phyloP scores from a whole-genome alignment of 2,329 filamentous ascomycete genomes.

The Claviceps fusiformis region DNA sequence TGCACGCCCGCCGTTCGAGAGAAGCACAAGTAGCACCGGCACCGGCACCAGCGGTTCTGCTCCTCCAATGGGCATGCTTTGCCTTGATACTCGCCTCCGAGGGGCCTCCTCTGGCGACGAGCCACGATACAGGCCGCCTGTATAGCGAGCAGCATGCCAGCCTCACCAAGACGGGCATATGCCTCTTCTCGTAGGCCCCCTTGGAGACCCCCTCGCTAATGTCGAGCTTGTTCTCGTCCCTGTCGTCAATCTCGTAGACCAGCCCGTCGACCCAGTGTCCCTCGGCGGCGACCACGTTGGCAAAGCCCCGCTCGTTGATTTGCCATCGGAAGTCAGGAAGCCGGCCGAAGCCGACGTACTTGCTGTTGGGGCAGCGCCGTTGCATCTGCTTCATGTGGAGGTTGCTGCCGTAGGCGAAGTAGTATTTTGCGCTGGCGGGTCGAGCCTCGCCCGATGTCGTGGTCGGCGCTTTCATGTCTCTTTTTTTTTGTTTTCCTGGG shows the following conservation, averaged over 20 bases:
- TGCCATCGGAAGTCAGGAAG: conserved; percentile 28
- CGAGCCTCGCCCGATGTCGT: neutral
- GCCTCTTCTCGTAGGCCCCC: conserved; percentile 24
- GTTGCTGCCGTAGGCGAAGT: conserved; percentile 36
- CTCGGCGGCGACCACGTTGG: conserved; percentile 24
- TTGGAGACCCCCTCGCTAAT: conserved; percentile 26
- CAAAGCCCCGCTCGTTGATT: conserved; percentile 33
- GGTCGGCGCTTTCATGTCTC: neutral
- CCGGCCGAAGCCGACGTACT: conserved; percentile 24
- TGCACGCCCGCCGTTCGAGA: conserved; percentile 6
- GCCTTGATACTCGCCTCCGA: conserved; percentile 13
- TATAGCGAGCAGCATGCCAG: conserved; percentile 20
- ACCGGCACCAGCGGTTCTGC: neutral
- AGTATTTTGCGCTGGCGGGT: conserved; percentile 16
- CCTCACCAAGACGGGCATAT: conserved; percentile 19
- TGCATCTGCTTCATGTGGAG: conserved; percentile 31
- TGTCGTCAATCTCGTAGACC: conserved; percentile 24
- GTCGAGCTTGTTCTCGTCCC: conserved; percentile 26
- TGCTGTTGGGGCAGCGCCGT: conserved; percentile 26
- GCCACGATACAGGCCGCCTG: conserved; percentile 23
- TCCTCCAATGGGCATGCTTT: conserved; percentile 5
- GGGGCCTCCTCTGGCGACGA: conserved; percentile 23
- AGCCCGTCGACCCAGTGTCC: conserved; percentile 27
- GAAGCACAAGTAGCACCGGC: neutral
- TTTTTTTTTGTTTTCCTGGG: too few relatives aligned